Percentiles rank a stretch among this genome's conserved stretches.
Conservation (phyloP, 768 basidiomycete genomes). For the Trametes punicea region DNA sequence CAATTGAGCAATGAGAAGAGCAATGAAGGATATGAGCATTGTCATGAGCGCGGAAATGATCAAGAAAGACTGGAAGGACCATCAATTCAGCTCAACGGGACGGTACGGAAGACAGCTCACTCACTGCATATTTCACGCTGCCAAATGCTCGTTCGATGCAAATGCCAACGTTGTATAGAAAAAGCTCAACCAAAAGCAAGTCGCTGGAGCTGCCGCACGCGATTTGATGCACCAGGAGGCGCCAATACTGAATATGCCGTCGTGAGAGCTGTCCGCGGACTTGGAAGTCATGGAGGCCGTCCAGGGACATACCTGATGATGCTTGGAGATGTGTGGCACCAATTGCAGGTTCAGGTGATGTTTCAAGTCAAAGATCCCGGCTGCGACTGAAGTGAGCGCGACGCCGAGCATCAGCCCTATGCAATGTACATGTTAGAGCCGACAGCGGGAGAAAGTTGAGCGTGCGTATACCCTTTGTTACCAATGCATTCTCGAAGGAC, state of each 20-base stretch:
- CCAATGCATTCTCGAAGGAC: constrained; percentile 83
- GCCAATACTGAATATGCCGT: constrained; percentile 69
- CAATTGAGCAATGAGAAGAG: constrained; percentile 60
- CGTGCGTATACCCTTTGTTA: constrained; percentile 64
- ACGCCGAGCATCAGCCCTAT: constrained; percentile 74
- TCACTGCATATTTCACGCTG: constrained; percentile 80
- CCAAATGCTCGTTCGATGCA: constrained; percentile 85
- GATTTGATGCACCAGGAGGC: constrained; percentile 67
- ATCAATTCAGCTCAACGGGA: constrained; percentile 1
- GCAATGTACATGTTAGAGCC: not conserved
- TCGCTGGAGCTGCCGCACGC: constrained; percentile 85
- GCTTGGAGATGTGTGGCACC: constrained; percentile 83
- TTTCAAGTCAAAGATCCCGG: constrained; percentile 81
- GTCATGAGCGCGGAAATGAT: constrained; percentile 63
- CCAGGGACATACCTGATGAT: constrained; percentile 67
- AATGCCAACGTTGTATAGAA: constrained; percentile 69
- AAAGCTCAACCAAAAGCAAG: constrained; percentile 68
- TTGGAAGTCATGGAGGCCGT: not conserved
- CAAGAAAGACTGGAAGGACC: constrained; percentile 21
- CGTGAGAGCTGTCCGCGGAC: not conserved
- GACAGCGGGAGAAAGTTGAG: not conserved
- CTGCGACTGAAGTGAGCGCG: constrained; percentile 69
- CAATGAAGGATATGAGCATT: constrained; percentile 63
- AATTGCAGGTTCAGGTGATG: constrained; percentile 87
- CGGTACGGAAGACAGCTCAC: constrained; percentile 24